Evolutionary conservation across 352 stramenopile species (phyloP).

Genomic region (Poterioochromonas sp.): DNA sequence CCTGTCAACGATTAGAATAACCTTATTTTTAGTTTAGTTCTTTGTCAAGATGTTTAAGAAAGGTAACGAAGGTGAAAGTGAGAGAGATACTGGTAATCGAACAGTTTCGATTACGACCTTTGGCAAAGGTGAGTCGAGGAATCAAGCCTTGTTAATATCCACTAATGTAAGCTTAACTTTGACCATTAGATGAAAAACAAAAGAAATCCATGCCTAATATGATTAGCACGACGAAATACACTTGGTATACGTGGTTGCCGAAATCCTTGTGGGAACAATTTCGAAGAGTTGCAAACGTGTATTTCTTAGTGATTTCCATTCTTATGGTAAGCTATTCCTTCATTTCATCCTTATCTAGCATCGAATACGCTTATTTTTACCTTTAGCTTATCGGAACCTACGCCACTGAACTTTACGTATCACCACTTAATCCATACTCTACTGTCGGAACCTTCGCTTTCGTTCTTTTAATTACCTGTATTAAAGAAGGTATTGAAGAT

Average conservation of each 20-base stretch:
- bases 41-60: no score
- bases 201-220: no score
- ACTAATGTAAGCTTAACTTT: no score
- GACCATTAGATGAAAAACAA: no score
- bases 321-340: constrained; percentile 28
- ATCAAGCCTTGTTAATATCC: no score
- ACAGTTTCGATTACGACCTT: no score
- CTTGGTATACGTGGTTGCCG: constrained; percentile 76
- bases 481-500: constrained; percentile 52
- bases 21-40: no score
- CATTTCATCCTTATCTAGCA: not conserved
- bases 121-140: no score
- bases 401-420: constrained; percentile 41
- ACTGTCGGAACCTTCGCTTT: constrained; percentile 58
- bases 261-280: constrained; percentile 83
- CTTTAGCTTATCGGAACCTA: constrained; percentile 54
- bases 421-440: constrained; percentile 44
- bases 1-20: no score
- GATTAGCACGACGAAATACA: constrained; percentile 79
- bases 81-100: no score
- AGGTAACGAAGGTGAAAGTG: no score
- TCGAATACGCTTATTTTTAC: constrained; percentile 40
- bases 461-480: constrained; percentile 57
- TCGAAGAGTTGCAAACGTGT: constrained; percentile 75
- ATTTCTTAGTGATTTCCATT: constrained; percentile 52